Conservation (phyloP, 345 rosid species). For the Boechera stricta region DNA sequence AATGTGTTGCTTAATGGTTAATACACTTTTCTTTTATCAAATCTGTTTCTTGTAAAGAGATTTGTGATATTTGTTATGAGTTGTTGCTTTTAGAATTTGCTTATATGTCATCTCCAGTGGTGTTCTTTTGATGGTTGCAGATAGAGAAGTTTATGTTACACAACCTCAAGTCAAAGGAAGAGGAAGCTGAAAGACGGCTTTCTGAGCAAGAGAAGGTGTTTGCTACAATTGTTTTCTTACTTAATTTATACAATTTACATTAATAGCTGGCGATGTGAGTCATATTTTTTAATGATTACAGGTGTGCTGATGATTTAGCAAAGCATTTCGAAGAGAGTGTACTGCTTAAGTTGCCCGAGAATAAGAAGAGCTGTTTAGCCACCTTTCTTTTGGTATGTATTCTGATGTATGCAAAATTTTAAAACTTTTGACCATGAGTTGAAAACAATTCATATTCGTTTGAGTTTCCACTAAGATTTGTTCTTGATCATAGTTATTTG, state of each 20-base stretch:
- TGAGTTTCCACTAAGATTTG: no score
- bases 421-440: no score
- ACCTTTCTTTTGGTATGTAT: no score
- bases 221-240: slow-evolving; percentile 52
- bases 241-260: neutral
- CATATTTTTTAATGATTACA: slow-evolving; percentile 36
- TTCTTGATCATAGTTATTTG: no score
- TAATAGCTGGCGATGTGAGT: neutral
- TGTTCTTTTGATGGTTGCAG: slow-evolving; percentile 46
- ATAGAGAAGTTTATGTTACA: slow-evolving; percentile 81
- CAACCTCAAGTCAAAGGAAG: slow-evolving; percentile 59
- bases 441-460: no score
- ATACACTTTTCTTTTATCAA: neutral
- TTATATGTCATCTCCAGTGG: slow-evolving; percentile 1
- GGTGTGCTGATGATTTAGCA: slow-evolving; percentile 63
- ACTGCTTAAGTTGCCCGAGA: slow-evolving; percentile 73
- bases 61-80: no score
- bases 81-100: neutral
- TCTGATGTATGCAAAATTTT: no score
- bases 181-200: slow-evolving; percentile 57
- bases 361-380: neutral
- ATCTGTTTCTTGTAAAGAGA: neutral
- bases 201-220: slow-evolving; percentile 67
- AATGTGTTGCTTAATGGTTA: neutral
- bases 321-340: slow-evolving; percentile 74